Conservation (phyloP, 2,329 filamentous ascomycete species). For the Aspergillus udagawae region DNA sequence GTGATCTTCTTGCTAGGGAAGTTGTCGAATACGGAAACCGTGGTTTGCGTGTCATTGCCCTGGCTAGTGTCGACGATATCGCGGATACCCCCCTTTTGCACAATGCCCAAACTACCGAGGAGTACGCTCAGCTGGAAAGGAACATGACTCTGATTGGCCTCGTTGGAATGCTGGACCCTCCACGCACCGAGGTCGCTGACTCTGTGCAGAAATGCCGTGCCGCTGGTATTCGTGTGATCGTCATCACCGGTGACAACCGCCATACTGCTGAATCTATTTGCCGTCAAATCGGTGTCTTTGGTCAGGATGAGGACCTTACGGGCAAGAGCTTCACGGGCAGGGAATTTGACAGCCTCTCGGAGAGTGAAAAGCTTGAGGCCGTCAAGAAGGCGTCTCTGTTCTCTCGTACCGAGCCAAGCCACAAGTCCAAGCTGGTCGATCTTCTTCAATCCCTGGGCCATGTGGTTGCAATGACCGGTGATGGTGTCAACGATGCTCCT, state of each 20-base stretch:
- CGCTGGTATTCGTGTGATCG: constrained; percentile 92
- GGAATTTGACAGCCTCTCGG: constrained; percentile 82
- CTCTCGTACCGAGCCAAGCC: constrained; percentile 88
- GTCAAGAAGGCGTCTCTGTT: constrained; percentile 86
- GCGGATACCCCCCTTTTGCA: constrained; percentile 64
- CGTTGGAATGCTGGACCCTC: constrained; percentile 94
- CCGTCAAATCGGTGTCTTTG: constrained; percentile 93
- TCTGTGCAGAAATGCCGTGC: constrained; percentile 87
- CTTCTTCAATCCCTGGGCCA: constrained; percentile 88
- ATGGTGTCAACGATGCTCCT: constrained; percentile 96
- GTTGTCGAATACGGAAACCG: constrained; percentile 86
- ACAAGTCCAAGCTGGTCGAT: constrained; percentile 98
- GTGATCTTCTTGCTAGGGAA: constrained; percentile 69
- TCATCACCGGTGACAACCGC: constrained; percentile 97
- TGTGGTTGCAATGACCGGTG: constrained; percentile 98
- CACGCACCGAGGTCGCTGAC: constrained; percentile 80
- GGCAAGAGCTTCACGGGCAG: constrained; percentile 95
- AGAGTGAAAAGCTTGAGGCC: constrained; percentile 74
- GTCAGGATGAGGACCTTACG: constrained; percentile 70
- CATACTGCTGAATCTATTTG: constrained; percentile 98
- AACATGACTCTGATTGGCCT: constrained; percentile 91
- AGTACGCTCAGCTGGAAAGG: constrained; percentile 86
- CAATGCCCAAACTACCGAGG: constrained; percentile 73
- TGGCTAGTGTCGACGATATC: constrained; percentile 79
- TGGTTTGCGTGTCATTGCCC: constrained; percentile 89